Evolutionary conservation across 2,329 filamentous ascomycete genomes (phyloP).

Genomic region (Pseudogymnoascus sp.): DNA sequence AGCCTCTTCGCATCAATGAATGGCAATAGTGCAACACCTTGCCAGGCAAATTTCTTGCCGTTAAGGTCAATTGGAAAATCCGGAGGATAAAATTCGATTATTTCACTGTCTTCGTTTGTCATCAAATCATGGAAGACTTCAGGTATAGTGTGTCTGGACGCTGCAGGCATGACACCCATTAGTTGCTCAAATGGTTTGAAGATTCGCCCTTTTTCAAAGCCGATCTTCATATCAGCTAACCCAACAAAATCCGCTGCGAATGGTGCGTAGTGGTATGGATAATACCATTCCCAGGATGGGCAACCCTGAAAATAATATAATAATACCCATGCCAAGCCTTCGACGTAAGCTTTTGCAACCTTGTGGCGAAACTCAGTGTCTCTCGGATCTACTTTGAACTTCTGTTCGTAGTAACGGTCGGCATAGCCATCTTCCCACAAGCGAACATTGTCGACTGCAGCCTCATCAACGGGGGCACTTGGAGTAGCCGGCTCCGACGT

Average conservation of each 20-base stretch:
- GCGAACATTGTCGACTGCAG: slow-evolving; percentile 69
- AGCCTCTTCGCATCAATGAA: slow-evolving; percentile 92
- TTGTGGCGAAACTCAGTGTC: slow-evolving; percentile 81
- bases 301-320: slow-evolving; percentile 98
- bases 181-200: slow-evolving; percentile 94
- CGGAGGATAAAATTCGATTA: slow-evolving; percentile 95
- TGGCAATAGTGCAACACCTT: slow-evolving; percentile 83
- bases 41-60: slow-evolving; percentile 98
- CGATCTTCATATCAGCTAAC: slow-evolving; percentile 66
- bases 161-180: slow-evolving; percentile 94
- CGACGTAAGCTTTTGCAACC: slow-evolving; percentile 84
- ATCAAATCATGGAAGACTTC: slow-evolving; percentile 84
- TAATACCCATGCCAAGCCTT: slow-evolving; percentile 91
- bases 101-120: slow-evolving; percentile 77
- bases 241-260: slow-evolving; percentile 93
- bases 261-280: slow-evolving; percentile 95
- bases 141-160: slow-evolving; percentile 84
- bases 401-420: slow-evolving; percentile 94
- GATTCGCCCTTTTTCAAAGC: slow-evolving; percentile 74
- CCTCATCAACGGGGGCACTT: slow-evolving; percentile 46
- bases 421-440: slow-evolving; percentile 95
- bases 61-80: slow-evolving; percentile 92
- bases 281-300: slow-evolving; percentile 98
- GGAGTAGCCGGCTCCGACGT: slow-evolving; percentile 44
- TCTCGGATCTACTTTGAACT: slow-evolving; percentile 75